Base-by-base conservation (phyloP, 2,329 filamentous ascomycete species). In the Parastagonospora avenae region DNA sequence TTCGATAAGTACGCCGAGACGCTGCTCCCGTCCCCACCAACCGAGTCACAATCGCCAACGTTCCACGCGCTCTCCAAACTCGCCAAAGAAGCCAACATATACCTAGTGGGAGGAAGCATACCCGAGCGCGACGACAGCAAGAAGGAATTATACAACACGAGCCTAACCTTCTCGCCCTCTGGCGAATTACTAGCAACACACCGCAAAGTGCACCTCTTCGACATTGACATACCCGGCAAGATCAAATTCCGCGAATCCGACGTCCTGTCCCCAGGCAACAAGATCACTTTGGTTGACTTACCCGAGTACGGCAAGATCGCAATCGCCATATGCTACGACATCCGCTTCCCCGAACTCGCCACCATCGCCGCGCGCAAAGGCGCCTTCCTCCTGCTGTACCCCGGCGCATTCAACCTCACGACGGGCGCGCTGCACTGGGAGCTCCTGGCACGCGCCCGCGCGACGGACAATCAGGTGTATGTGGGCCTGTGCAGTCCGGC, bases 221-320 rank as follows among this genome's bases (percentile, higher is more conserved):
- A 97, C 76, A 99, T 99, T 65, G 88, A 96, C 73, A 97, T 99
- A 58, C 94, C 94, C 0, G 93, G 92, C 55, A 92, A 92, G 78
- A 96, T 99, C 73, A 88, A 79, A 10, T 99, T 99, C 77, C 85
- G 84, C 57, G 94, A 99, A 77, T 92, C 88, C 46, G 92, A 97
- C 56, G 91, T 97, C 33, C 82, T 99, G 30, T 88, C 85, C 16
- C 87, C 93, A 0, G 94, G 94, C 0, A 88, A 93, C 77, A 87
- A 90, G 69, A 77, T 97, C 53, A 96, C 93, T 0, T 76, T 97
- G 3, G 81, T 97, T 24, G 89, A 96, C 60, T 79, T 97, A 28
- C 91, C 92, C 2, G 91, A 89, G 59, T 96, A 96, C 74, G 94
- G 94, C 52, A 88, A 85, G 72, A 84, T 99, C 55, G 92, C 85